phyloP scores from a whole-genome alignment of 2,329 filamentous ascomycete genomes.

The Colletotrichum magnum region DNA sequence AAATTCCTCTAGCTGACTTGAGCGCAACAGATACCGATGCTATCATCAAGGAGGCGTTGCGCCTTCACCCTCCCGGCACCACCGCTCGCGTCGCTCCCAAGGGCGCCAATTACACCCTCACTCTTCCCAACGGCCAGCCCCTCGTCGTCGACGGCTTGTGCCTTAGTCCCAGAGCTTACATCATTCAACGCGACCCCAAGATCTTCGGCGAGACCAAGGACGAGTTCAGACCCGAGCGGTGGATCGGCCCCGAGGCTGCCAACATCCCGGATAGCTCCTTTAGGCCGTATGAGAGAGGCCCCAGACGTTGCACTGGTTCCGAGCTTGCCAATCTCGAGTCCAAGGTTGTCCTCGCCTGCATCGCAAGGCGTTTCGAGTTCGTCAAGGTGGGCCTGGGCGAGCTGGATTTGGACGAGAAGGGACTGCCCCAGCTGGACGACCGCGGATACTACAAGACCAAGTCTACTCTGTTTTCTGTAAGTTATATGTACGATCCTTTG shows the following conservation, averaged over 20 bases:
- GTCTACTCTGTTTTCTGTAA: slow-evolving; percentile 29
- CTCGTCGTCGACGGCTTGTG: slow-evolving; percentile 51
- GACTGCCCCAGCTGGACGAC: slow-evolving; percentile 22
- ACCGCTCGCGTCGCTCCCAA: slow-evolving; percentile 46
- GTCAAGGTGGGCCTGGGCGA: slow-evolving; percentile 35
- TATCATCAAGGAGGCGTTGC: slow-evolving; percentile 54
- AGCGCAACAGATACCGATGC: slow-evolving; percentile 46
- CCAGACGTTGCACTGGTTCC: slow-evolving; percentile 29
- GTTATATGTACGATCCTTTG: background rate
- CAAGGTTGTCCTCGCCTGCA: slow-evolving; percentile 21
- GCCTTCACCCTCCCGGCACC: slow-evolving; percentile 51
- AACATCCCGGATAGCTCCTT: slow-evolving; percentile 33
- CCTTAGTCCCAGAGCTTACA: slow-evolving; percentile 49
- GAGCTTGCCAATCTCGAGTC: slow-evolving; percentile 33
- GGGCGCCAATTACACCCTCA: slow-evolving; percentile 42
- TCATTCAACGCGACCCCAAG: slow-evolving; percentile 52
- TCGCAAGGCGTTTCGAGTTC: slow-evolving; percentile 33
- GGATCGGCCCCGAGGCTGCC: slow-evolving; percentile 43
- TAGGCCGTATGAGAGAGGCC: slow-evolving; percentile 30
- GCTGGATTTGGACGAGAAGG: slow-evolving; percentile 29
- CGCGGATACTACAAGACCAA: slow-evolving; percentile 37
- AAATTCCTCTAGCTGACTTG: background rate
- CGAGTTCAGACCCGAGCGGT: slow-evolving; percentile 57
- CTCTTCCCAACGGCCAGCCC: slow-evolving; percentile 46
- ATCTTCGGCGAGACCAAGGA: slow-evolving; percentile 52